Conservation (phyloP, 148 eudicot species). For the Rhododendron kiyosumense region DNA sequence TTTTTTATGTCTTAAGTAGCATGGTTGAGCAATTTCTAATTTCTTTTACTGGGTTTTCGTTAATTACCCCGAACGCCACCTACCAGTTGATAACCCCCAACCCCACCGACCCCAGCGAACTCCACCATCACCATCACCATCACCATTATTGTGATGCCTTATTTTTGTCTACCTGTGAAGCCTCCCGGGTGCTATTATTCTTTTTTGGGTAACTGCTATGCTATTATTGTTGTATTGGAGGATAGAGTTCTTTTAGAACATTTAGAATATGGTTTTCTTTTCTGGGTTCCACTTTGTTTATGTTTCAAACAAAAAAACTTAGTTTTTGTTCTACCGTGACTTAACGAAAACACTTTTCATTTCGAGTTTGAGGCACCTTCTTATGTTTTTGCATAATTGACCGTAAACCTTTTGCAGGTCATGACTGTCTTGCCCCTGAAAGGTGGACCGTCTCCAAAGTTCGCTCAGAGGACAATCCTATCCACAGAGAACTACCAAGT, state of each 20-base stretch:
- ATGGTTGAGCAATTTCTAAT: not conserved
- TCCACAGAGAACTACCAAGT: constrained; percentile 81
- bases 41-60: not conserved
- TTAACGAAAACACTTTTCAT: not conserved
- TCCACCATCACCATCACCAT: not conserved
- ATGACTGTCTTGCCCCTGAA: constrained; percentile 61
- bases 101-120: not conserved
- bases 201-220: not conserved
- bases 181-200: not conserved
- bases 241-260: not conserved
- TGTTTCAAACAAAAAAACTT: not conserved
- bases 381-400: not conserved
- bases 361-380: not conserved
- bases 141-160: not conserved
- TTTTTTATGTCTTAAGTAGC: not conserved
- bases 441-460: constrained; percentile 80
- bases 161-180: not conserved
- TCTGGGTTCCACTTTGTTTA: not conserved
- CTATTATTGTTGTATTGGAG: not conserved
- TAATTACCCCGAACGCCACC: not conserved
- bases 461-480: constrained; percentile 62
- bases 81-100: not conserved
- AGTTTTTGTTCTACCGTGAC: not conserved
- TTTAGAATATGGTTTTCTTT: not conserved
- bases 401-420: constrained; percentile 43